Percentiles rank a stretch among this genome's conserved stretches.
Conservation (phyloP, 805 yeast species). For the Schwanniomyces polymorphus region DNA sequence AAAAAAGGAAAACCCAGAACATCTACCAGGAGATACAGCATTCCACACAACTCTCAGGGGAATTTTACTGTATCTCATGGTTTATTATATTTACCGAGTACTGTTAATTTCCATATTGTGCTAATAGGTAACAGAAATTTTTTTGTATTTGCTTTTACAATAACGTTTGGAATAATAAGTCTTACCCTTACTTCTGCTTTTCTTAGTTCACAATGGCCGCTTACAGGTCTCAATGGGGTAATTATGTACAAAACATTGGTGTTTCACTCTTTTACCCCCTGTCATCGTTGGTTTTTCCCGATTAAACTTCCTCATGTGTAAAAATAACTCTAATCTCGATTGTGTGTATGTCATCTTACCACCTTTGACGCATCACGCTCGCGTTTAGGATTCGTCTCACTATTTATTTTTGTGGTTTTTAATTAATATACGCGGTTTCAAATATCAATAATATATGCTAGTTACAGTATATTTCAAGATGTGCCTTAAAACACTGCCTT, state of each 20-base stretch:
- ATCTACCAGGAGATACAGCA: no score
- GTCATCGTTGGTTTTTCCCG: not conserved
- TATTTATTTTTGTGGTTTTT: not conserved
- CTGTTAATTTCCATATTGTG: no score
- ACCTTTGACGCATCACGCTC: slow-evolving; percentile 1
- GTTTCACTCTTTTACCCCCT: not conserved
- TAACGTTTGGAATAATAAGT: no score
- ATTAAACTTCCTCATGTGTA: not conserved
- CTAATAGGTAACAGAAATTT: no score
- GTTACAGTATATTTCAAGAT: not conserved
- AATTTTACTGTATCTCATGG: no score
- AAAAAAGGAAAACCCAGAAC: no score
- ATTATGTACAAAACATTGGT: not conserved
- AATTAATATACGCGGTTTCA: not conserved
- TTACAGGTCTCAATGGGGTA: not conserved
- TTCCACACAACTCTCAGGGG: no score
- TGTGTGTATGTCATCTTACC: not conserved
- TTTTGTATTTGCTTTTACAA: no score
- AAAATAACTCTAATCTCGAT: not conserved
- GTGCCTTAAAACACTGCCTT: slow-evolving; percentile 2
- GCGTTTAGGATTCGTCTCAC: not conserved
- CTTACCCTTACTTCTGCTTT: not conserved
- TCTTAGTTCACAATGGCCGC: not conserved
- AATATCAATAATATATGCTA: not conserved
- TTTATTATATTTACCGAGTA: no score